phyloP scores from a whole-genome alignment of 352 stramenopile genomes.

The Phytophthora hybrid region DNA sequence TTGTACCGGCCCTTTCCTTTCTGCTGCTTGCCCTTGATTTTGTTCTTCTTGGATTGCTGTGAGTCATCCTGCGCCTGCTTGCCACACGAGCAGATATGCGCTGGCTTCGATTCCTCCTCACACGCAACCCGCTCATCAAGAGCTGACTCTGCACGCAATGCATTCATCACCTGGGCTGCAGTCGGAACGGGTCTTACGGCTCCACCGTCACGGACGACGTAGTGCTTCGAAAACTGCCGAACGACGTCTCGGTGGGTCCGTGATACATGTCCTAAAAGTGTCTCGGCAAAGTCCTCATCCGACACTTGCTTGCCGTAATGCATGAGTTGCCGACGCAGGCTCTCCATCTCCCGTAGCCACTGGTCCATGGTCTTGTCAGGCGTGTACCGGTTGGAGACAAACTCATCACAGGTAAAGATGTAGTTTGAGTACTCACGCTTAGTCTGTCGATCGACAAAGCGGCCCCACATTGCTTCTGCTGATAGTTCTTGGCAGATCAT shows the following conservation, averaged over 20 bases:
- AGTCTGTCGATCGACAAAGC: conserved; percentile 17
- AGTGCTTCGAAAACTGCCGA: conserved; percentile 23
- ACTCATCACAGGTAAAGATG: conserved; percentile 12
- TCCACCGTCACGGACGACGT: conserved; percentile 16
- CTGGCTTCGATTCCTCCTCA: conserved; percentile 7
- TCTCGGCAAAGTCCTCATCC: conserved; percentile 23
- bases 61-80: background rate
- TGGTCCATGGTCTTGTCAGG: conserved; percentile 13
- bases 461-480: conserved; percentile 11
- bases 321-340: conserved; percentile 1
- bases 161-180: background rate
- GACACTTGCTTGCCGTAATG: conserved; percentile 14
- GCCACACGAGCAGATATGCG: conserved; percentile 9
- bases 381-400: conserved; percentile 17
- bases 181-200: conserved; percentile 5
- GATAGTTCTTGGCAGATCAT: conserved; percentile 23
- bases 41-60: conserved; percentile 8
- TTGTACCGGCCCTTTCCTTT: background rate
- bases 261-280: conserved; percentile 6
- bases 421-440: conserved; percentile 26
- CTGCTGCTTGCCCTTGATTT: conserved; percentile 13
- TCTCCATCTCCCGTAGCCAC: conserved; percentile 21
- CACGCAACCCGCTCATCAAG: conserved; percentile 12
- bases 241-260: conserved; percentile 19
- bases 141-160: background rate